Evolutionary conservation across 2,329 filamentous ascomycete genomes (phyloP).

Genomic region (Lachnellula suecica): DNA sequence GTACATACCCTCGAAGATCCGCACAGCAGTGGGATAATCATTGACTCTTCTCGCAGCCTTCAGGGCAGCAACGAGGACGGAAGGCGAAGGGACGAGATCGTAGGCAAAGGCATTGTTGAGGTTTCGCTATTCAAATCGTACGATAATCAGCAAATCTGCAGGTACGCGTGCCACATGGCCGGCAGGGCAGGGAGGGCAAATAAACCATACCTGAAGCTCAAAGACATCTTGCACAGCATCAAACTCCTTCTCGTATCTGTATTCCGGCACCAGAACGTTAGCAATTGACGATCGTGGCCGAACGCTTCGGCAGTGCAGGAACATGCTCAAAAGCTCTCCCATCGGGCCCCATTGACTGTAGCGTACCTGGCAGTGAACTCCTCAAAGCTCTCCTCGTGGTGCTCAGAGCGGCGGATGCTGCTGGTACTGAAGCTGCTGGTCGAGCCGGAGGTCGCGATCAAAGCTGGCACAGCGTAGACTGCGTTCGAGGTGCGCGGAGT

Average conservation of each 20-base stretch:
- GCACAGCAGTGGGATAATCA: conserved; percentile 96
- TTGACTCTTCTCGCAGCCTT: conserved; percentile 95
- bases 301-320: conserved; percentile 20
- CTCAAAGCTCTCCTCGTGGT: conserved; percentile 94
- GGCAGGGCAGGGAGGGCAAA: conserved; percentile 1
- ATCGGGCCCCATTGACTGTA: conserved; percentile 19
- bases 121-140: conserved; percentile 64
- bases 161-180: conserved; percentile 5
- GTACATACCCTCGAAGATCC: conserved; percentile 91
- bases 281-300: conserved; percentile 35
- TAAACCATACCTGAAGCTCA: conserved; percentile 84
- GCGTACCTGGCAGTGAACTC: conserved; percentile 95
- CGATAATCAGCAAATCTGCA: conserved; percentile 25
- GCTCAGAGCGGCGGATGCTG: conserved; percentile 43
- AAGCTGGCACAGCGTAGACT: conserved; percentile 49
- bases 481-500: conserved; percentile 55
- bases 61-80: conserved; percentile 87
- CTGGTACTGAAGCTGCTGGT: conserved; percentile 63
- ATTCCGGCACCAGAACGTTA: conserved; percentile 35
- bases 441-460: conserved; percentile 49
- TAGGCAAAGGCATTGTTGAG: conserved; percentile 99
- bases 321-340: conserved; percentile 20
- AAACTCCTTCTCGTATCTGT: conserved; percentile 99
- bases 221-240: conserved; percentile 97
- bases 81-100: conserved; percentile 94